These are phyloP conservation scores for Arctostaphylos glauca DNA, from an alignment of 148 eudicot genomes.

Conservation along the genomic window DNA sequence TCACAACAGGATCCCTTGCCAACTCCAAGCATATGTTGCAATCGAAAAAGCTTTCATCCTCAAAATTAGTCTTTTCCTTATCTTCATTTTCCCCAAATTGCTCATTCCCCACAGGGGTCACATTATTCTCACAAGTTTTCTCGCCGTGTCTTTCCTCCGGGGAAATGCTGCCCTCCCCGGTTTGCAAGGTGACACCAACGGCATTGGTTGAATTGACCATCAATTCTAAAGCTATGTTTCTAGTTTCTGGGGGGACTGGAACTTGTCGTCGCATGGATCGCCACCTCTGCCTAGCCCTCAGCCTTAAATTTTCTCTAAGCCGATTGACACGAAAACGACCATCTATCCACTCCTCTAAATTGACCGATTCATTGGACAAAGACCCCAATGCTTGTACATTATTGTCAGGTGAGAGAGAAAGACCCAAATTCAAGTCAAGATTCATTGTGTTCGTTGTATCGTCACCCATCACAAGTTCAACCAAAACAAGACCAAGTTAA, in stretches of 20 bases:
- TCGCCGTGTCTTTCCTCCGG: conserved; percentile 9
- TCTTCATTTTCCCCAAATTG: conserved; percentile 42
- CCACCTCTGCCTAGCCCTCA: conserved; percentile 41
- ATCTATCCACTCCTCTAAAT: conserved; percentile 35
- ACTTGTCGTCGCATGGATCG: conserved; percentile 34
- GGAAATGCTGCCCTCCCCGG: conserved; percentile 9
- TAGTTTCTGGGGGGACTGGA: conserved; percentile 11
- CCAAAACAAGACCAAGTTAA: not conserved
- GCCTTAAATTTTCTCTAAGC: conserved; percentile 39
- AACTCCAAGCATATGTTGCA: conserved; percentile 84
- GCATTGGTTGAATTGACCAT: conserved; percentile 2
- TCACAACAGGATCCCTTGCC: conserved; percentile 82
- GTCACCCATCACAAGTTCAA: not conserved
- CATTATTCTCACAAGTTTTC: conserved; percentile 32
- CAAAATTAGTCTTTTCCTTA: conserved; percentile 38
- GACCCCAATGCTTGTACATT: conserved; percentile 16
- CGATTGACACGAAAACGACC: conserved; percentile 26
- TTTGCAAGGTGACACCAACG: conserved; percentile 7
- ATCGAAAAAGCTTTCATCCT: conserved; percentile 66
- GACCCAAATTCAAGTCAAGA: conserved; percentile 50
- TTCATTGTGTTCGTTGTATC: conserved; percentile 19
- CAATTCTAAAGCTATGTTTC: conserved; percentile 13
- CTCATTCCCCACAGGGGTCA: conserved; percentile 32
- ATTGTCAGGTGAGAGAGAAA: conserved; percentile 16
- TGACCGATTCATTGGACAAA: conserved; percentile 26